Evolutionary conservation across 257 asterid species (phyloP), one percentile per base, ranked within the genome.

Genomic region (Solanum rostratum): DNA sequence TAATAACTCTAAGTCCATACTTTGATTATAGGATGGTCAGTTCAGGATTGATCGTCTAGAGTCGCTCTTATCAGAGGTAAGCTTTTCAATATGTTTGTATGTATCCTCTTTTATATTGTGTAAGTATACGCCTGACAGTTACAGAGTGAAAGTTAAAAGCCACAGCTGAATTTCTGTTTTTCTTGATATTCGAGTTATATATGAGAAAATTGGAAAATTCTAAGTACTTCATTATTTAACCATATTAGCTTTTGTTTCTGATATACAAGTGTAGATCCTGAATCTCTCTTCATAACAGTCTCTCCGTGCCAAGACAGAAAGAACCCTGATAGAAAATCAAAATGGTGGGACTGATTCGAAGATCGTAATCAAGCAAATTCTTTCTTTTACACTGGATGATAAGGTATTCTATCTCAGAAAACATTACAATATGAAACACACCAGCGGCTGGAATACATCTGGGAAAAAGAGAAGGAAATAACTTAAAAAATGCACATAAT

Each of bases 1-100:
- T 78, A 63, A 11, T 18, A 50, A 78, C 87, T 86, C 92, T 91
- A 88, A 91, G 84, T 82, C 84, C 87, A 27, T 69, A 70, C 79
- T 86, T 89, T 82, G 84, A 66, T 81, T 46, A 80, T 87, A 96
- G 99, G 97, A 93, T 89, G 98, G 99, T 53, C 87, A 87, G 57
- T 93, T 96, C 98, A 92, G 97, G 95, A 91, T 96, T 86, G 99
- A 96, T 85, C 95, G 98, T 81, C 90, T 96, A 86, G 99, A 95
- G 92, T 96, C 99, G 80, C 97, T 96, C 85, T 86, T 96, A 84
- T 78, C 90, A 82, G 98, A 96, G 99, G 99, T 96, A 92, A 88
- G 88, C 84, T 71, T 73, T 52, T 19, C 52, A 29, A 50, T 18
- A 29, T 16, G 59, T 29, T 49, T 78, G 60, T 78, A 73, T 5